Percentiles rank a stretch among this genome's conserved stretches.
These are phyloP conservation scores for Salix suchowensis DNA, from an alignment of 345 rosid genomes.

Conservation along the genomic window DNA sequence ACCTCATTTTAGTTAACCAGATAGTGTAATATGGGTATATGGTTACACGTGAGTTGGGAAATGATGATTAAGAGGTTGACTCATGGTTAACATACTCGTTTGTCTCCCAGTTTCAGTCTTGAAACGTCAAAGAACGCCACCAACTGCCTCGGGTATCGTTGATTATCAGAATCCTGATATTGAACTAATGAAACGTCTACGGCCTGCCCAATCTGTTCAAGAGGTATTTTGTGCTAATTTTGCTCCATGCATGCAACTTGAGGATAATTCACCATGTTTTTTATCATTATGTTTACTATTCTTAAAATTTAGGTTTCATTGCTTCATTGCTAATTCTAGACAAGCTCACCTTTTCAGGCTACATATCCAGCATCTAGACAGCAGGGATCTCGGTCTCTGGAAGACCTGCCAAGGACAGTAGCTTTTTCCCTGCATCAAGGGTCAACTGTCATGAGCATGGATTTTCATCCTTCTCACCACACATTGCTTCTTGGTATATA, in stretches of 20 bases:
- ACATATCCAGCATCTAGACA: slow-evolving; percentile 57
- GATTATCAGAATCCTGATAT: slow-evolving; percentile 84
- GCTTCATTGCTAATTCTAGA: slow-evolving; percentile 1
- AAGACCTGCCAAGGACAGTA: slow-evolving; percentile 75
- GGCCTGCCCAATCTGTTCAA: slow-evolving; percentile 70
- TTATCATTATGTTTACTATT: slow-evolving; percentile 12
- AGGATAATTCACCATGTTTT: slow-evolving; percentile 1
- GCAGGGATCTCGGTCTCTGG: slow-evolving; percentile 60
- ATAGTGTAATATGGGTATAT: neutral
- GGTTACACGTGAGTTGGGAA: neutral
- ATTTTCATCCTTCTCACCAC: slow-evolving; percentile 70
- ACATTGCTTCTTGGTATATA: slow-evolving; percentile 69
- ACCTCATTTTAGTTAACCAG: neutral
- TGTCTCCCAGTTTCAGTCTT: slow-evolving; percentile 43
- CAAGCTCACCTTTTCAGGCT: slow-evolving; percentile 39
- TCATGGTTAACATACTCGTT: slow-evolving; percentile 10
- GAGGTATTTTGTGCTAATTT: slow-evolving; percentile 44
- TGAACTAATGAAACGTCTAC: slow-evolving; percentile 78
- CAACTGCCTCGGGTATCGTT: slow-evolving; percentile 56
- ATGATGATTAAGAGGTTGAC: slow-evolving; percentile 5
- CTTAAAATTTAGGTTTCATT: neutral
- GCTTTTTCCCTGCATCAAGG: slow-evolving; percentile 71
- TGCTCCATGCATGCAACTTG: slow-evolving; percentile 3
- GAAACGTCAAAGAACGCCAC: slow-evolving; percentile 78
- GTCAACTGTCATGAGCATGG: slow-evolving; percentile 80